phyloP scores from a whole-genome alignment of 1,284 basidiomycete species.

The Moniliophthora roreri region DNA sequence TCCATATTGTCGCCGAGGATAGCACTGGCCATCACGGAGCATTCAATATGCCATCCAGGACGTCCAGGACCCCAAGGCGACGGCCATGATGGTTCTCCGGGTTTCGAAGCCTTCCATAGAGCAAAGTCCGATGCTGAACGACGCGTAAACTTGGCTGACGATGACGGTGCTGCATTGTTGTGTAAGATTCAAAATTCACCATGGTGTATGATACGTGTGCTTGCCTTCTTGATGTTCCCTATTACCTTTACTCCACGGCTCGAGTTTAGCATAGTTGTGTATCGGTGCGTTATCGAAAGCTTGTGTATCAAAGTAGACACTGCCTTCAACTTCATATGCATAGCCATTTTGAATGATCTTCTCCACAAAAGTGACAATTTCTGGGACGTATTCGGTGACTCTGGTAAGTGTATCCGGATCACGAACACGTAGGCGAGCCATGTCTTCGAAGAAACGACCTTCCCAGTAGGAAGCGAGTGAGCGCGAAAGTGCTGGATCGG shows the following conservation, averaged over 20 bases:
- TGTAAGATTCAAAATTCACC: too few relatives aligned
- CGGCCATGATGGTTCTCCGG: constrained; percentile 97
- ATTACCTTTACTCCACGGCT: constrained; percentile 95
- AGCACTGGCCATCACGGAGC: constrained; percentile 97
- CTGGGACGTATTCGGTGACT: constrained; percentile 96
- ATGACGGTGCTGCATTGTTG: constrained; percentile 47
- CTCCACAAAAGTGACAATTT: constrained; percentile 90
- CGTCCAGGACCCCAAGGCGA: constrained; percentile 97
- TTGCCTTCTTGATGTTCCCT: constrained; percentile 89
- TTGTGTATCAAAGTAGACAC: constrained; percentile 93
- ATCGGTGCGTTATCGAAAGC: constrained; percentile 79
- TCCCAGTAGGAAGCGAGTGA: constrained; percentile 91
- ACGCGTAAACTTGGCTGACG: constrained; percentile 61
- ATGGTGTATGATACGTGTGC: too few relatives aligned
- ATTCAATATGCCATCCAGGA: constrained; percentile 99
- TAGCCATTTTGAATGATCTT: constrained; percentile 88
- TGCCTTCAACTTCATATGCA: constrained; percentile 87
- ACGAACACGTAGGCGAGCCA: constrained; percentile 84
- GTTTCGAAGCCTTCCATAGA: constrained; percentile 96
- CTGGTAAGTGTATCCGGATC: constrained; percentile 91
- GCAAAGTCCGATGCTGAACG: constrained; percentile 88
- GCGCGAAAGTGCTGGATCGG: constrained; percentile 87
- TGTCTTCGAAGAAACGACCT: constrained; percentile 88
- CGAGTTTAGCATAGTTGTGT: constrained; percentile 91
- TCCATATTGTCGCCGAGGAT: constrained; percentile 94